Evolutionary conservation across 1,284 basidiomycete species (phyloP).

Genomic region (Macrocystidia cucumis): DNA sequence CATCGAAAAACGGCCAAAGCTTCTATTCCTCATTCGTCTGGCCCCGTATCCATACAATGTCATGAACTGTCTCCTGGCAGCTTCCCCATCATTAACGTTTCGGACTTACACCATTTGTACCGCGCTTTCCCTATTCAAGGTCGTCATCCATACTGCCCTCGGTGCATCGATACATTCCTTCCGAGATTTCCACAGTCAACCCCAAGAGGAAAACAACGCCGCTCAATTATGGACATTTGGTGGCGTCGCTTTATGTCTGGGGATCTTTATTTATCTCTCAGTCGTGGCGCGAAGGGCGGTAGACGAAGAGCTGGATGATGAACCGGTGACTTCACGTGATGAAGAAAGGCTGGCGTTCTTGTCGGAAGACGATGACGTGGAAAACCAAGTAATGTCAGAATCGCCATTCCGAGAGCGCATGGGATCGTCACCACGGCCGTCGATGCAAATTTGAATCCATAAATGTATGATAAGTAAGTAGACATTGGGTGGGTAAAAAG

Average conservation of each 20-base stretch:
- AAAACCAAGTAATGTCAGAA: constrained; percentile 24
- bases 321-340: constrained; percentile 28
- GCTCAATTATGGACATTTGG: constrained; percentile 59
- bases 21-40: constrained; percentile 81
- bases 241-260: constrained; percentile 68
- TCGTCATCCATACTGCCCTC: constrained; percentile 79
- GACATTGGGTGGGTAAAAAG: too few species aligned
- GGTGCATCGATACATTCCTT: constrained; percentile 82
- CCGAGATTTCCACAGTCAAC: constrained; percentile 49
- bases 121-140: constrained; percentile 77
- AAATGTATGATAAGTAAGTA: too few species aligned
- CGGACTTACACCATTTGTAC: constrained; percentile 77
- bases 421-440: constrained; percentile 17
- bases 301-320: constrained; percentile 66
- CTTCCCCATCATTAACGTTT: constrained; percentile 77
- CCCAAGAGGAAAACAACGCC: constrained; percentile 28
- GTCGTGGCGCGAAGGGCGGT: constrained; percentile 76
- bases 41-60: constrained; percentile 85
- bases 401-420: constrained; percentile 26
- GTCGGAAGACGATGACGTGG: constrained; percentile 22
- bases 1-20: constrained; percentile 79
- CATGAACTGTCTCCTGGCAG: constrained; percentile 84
- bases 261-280: constrained; percentile 74
- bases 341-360: constrained; percentile 43
- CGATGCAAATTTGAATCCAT: too few species aligned